Base-by-base conservation (phyloP, 805 yeast genomes). In the Pichia pseudocactophila region DNA sequence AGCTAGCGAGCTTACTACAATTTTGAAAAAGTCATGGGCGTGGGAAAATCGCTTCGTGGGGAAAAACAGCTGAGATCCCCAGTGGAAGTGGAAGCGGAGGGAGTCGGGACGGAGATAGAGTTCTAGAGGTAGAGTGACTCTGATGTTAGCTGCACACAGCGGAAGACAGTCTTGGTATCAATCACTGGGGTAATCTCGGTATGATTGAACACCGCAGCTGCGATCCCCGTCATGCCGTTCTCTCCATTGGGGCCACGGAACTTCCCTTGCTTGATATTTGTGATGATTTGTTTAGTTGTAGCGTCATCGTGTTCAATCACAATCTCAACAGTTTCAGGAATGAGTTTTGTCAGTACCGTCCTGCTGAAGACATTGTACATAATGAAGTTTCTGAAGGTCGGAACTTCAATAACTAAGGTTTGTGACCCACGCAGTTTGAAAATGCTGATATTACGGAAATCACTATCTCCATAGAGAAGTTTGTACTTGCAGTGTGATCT, bases 381-480 rank as follows among this genome's bases (percentile, higher is more conserved):
- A 12, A 28, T 7, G 12, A 12, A n/a, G 31, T 28, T 28, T 28
- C 31, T 12, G 6, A 41, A 41, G 13, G 15, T 11, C 9, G 44
- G 44, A 12, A 41, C n/a, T 27, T 36, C 40, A 33, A 41, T 36
- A 2, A 36, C 10, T 9, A 41, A 7, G 7, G 18, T 32, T 11
- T 35, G 22, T 11, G n/a, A 4, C 4, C 15, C 18, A 10, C 18
- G 15, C 9, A 41, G 11, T 15, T 36, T 13, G 18, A 36, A 41
- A 3, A 41, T 32, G 2, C 22, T 32, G 10, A 41, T 8, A 10
- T 37, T 33, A 18, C 27, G 20, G n/a, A 41, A 15, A 22, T 41
- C 44, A 15, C 34, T 36, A 7, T 12, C 18, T 7, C 44, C 44
- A 20, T 41, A 41, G n/a, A 41, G 27, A 12, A n/a, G 16, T 16